phyloP scores from a whole-genome alignment of 441 rosid species.

The Pelargonium cotyledonis region DNA sequence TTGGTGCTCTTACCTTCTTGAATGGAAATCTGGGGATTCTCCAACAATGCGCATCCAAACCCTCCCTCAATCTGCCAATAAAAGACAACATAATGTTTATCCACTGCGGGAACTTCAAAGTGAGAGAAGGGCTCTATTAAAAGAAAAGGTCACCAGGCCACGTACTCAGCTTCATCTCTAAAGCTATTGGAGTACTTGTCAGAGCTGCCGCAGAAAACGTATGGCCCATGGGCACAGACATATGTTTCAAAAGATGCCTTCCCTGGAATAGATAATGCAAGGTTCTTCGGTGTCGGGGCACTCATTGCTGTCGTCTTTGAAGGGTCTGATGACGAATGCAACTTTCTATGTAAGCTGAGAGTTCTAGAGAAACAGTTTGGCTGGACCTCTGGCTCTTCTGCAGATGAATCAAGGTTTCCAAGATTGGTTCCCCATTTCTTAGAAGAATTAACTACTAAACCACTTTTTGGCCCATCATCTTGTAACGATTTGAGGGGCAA shows the following conservation, averaged over 20 bases:
- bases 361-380: slow-evolving; percentile 39
- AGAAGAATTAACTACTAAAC: slow-evolving; percentile 24
- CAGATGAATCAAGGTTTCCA: slow-evolving; percentile 16
- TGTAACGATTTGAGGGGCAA: slow-evolving; percentile 35
- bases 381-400: slow-evolving; percentile 29
- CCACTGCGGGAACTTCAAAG: neutral
- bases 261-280: slow-evolving; percentile 28
- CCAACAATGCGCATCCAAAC: slow-evolving; percentile 52
- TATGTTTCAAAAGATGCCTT: slow-evolving; percentile 23
- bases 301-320: slow-evolving; percentile 27
- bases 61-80: slow-evolving; percentile 46
- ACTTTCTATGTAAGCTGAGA: slow-evolving; percentile 31
- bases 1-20: slow-evolving; percentile 35
- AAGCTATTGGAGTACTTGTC: slow-evolving; percentile 17
- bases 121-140: neutral
- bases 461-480: slow-evolving; percentile 25
- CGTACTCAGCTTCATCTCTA: slow-evolving; percentile 38
- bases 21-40: slow-evolving; percentile 47
- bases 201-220: slow-evolving; percentile 18
- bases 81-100: slow-evolving; percentile 10
- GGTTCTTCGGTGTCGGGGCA: slow-evolving; percentile 34
- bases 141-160: slow-evolving; percentile 2
- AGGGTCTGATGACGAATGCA: slow-evolving; percentile 16
- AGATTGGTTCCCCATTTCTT: slow-evolving; percentile 21
- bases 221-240: slow-evolving; percentile 20